Percentiles rank a stretch among this genome's conserved stretches.
phyloP scores from a whole-genome alignment of 768 basidiomycete genomes.

The Hortiboletus campestris region DNA sequence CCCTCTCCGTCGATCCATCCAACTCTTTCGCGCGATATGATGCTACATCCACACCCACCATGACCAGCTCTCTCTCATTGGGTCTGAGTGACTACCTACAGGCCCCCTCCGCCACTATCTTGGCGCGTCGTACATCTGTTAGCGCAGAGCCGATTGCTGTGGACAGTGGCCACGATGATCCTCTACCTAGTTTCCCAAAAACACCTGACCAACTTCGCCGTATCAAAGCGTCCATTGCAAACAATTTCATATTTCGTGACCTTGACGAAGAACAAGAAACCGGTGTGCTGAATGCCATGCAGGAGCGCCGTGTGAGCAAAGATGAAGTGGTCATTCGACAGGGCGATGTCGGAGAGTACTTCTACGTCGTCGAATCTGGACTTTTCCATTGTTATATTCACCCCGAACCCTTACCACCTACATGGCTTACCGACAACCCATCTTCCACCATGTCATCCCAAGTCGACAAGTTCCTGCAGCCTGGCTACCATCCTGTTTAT shows the following conservation, averaged over 20 bases:
- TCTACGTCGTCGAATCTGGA: constrained; percentile 95
- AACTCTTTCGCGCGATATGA: constrained; percentile 55
- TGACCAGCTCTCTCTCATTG: constrained; percentile 37
- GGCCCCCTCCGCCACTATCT: constrained; percentile 69
- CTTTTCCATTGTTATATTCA: constrained; percentile 80
- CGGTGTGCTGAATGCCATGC: constrained; percentile 94
- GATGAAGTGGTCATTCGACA: constrained; percentile 94
- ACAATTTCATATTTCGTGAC: constrained; percentile 94
- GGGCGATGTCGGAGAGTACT: constrained; percentile 95
- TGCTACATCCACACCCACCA: constrained; percentile 41
- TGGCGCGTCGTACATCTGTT: constrained; percentile 91
- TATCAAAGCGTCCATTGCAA: constrained; percentile 82
- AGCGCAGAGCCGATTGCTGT: constrained; percentile 95
- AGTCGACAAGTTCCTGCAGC: constrained; percentile 57
- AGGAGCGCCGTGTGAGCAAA: constrained; percentile 67
- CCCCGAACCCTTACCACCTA: constrained; percentile 60
- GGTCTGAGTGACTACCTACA: constrained; percentile 67
- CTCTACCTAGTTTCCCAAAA: constrained; percentile 77
- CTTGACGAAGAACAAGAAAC: constrained; percentile 95
- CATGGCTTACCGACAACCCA: constrained; percentile 49
- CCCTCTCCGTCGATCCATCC: constrained; percentile 44
- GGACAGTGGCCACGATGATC: constrained; percentile 60
- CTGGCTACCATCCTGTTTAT: constrained; percentile 65
- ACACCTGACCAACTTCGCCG: constrained; percentile 79
- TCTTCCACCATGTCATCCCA: constrained; percentile 37